Conservation (phyloP, 257 asterid species). For the Solanum stenotomum region DNA sequence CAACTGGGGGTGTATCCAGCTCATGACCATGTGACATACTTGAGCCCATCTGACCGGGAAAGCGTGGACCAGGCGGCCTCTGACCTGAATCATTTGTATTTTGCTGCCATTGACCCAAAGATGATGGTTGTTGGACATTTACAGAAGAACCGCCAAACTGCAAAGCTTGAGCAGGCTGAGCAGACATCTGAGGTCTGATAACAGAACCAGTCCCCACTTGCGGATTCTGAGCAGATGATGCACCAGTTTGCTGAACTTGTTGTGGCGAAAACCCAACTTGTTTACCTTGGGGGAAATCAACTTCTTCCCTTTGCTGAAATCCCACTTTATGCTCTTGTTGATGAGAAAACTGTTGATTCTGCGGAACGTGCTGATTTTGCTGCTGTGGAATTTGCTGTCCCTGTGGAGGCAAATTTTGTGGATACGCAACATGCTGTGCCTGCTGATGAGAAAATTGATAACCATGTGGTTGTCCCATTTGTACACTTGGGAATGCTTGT, state of each 20-base stretch:
- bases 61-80: constrained; percentile 41
- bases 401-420: constrained; percentile 45
- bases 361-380: constrained; percentile 39
- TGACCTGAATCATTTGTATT: constrained; percentile 36
- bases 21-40: constrained; percentile 49
- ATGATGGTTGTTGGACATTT: constrained; percentile 42
- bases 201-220: constrained; percentile 28
- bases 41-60: constrained; percentile 57
- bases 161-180: constrained; percentile 36
- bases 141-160: constrained; percentile 39
- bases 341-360: constrained; percentile 49
- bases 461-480: constrained; percentile 48
- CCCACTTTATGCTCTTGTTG: constrained; percentile 55
- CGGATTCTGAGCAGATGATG: constrained; percentile 37
- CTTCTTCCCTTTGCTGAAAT: constrained; percentile 42
- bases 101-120: constrained; percentile 34
- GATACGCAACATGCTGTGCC: constrained; percentile 46
- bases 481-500: constrained; percentile 44
- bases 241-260: constrained; percentile 42
- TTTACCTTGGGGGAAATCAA: constrained; percentile 46
- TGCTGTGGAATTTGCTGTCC: constrained; percentile 51
- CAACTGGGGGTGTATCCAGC: constrained; percentile 42
- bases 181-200: constrained; percentile 29
- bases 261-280: constrained; percentile 58
- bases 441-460: constrained; percentile 48